phyloP scores from a whole-genome alignment of 176 grass and related monocot genomes.

The Alopecurus myosuroides region DNA sequence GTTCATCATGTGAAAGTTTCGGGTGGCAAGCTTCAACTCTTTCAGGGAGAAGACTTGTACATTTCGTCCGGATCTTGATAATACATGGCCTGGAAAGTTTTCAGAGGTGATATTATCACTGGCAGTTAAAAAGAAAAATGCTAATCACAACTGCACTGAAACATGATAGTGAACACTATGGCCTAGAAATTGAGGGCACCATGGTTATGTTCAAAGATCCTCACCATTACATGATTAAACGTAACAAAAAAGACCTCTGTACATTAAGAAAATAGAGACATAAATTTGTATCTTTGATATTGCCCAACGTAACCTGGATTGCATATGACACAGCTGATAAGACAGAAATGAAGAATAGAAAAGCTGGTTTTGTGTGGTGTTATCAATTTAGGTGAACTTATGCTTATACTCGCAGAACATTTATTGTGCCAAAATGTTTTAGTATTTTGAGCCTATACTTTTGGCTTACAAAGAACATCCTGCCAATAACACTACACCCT shows the following conservation, averaged over 20 bases:
- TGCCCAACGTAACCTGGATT: background rate
- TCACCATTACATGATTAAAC: background rate
- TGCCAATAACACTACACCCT: background rate
- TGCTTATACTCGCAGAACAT: background rate
- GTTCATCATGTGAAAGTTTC: conserved; percentile 46
- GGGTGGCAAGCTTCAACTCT: conserved; percentile 41
- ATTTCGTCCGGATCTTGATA: conserved; percentile 39
- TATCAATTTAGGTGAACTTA: background rate
- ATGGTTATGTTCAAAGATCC: background rate
- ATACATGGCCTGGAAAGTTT: conserved; percentile 29
- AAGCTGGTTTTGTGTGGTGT: conserved; percentile 4
- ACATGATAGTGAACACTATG: conserved; percentile 8
- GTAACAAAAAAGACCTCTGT: background rate
- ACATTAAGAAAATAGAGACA: background rate
- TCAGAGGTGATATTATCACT: conserved; percentile 19
- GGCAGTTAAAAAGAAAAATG: conserved; percentile 15
- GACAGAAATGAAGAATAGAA: conserved; percentile 11
- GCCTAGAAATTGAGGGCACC: background rate
- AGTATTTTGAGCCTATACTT: background rate
- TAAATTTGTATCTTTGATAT: background rate
- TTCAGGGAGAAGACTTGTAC: conserved; percentile 43
- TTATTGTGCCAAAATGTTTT: background rate
- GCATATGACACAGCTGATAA: background rate
- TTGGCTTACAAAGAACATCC: background rate
- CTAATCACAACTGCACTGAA: background rate